phyloP scores from a whole-genome alignment of 2,329 filamentous ascomycete genomes.

The Gnomoniopsis smithogilvyi region DNA sequence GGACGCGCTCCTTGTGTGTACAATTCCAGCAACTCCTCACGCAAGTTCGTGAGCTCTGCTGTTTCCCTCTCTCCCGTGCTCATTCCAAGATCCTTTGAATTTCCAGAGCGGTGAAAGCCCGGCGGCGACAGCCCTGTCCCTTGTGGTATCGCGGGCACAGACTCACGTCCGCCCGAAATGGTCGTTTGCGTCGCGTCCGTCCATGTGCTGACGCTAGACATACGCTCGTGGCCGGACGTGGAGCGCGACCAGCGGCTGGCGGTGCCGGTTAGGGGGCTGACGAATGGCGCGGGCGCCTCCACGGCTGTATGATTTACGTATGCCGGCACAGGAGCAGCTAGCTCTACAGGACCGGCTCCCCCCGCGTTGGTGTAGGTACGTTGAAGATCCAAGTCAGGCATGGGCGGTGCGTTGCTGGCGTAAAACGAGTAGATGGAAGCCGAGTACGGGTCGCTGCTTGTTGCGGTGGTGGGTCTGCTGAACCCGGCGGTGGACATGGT shows the following conservation, averaged over 20 bases:
- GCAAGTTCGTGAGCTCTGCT: neutral
- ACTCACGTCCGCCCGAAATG: neutral
- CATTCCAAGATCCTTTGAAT: neutral
- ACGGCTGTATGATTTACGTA: neutral
- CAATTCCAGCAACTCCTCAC: neutral
- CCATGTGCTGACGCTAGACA: constrained; percentile 11
- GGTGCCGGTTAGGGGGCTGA: neutral
- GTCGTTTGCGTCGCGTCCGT: constrained; percentile 7
- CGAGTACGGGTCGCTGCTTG: neutral
- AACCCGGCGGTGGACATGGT: neutral
- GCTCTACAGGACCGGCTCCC: neutral
- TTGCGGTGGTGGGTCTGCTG: neutral
- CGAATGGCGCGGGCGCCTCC: neutral
- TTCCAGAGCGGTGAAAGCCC: neutral
- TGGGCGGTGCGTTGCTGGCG: constrained; percentile 2
- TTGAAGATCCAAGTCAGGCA: neutral
- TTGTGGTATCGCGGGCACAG: neutral
- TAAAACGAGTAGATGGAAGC: neutral
- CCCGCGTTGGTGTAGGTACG: neutral
- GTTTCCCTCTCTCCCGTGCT: neutral
- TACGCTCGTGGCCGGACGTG: neutral
- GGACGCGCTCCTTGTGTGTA: neutral
- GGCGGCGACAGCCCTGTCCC: neutral
- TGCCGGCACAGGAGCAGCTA: neutral
- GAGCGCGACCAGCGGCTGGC: constrained; percentile 7